A percentile compares a stretch with the other conserved stretches of the same genome.
Conservation (phyloP, 2,329 filamentous ascomycete genomes). For the Daldinia eschscholtzii region DNA sequence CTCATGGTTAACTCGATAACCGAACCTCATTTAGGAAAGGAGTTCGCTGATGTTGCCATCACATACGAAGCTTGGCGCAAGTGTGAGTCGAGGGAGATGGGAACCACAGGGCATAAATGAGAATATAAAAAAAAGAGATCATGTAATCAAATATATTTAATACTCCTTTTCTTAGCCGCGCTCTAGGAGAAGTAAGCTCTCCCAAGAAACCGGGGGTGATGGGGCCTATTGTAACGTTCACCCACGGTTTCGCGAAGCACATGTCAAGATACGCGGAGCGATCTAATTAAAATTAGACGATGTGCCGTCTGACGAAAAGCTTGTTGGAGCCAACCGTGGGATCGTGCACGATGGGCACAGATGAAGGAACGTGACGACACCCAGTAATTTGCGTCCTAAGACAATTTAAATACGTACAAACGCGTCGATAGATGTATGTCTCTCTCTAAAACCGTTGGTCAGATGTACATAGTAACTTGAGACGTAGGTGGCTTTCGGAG, state of each 20-base stretch:
- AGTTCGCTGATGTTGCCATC: slow-evolving; percentile 26
- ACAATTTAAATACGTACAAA: not conserved
- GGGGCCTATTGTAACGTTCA: slow-evolving; percentile 12
- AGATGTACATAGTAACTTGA: not conserved
- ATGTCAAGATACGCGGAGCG: slow-evolving; percentile 24
- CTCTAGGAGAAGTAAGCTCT: slow-evolving; percentile 33
- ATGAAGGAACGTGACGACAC: slow-evolving; percentile 36
- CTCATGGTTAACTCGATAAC: not conserved
- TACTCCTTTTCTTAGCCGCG: slow-evolving; percentile 26
- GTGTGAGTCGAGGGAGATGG: slow-evolving; percentile 8
- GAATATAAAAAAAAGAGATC: slow-evolving; percentile 17
- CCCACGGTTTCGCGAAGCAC: slow-evolving; percentile 19
- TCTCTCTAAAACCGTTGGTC: not conserved
- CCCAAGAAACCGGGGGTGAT: slow-evolving; percentile 39
- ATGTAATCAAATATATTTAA: slow-evolving; percentile 32
- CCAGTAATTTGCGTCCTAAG: not conserved
- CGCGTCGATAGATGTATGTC: not conserved
- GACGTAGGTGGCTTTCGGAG: slow-evolving; percentile 1
- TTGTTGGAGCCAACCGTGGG: slow-evolving; percentile 33
- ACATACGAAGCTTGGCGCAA: slow-evolving; percentile 21
- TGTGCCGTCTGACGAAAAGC: slow-evolving; percentile 23
- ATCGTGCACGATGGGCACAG: slow-evolving; percentile 23
- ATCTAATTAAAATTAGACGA: slow-evolving; percentile 37
- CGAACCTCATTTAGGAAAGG: not conserved
- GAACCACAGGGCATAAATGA: slow-evolving; percentile 29